phyloP scores from a whole-genome alignment of 2,329 filamentous ascomycete species.

The Mariannaea sp. region DNA sequence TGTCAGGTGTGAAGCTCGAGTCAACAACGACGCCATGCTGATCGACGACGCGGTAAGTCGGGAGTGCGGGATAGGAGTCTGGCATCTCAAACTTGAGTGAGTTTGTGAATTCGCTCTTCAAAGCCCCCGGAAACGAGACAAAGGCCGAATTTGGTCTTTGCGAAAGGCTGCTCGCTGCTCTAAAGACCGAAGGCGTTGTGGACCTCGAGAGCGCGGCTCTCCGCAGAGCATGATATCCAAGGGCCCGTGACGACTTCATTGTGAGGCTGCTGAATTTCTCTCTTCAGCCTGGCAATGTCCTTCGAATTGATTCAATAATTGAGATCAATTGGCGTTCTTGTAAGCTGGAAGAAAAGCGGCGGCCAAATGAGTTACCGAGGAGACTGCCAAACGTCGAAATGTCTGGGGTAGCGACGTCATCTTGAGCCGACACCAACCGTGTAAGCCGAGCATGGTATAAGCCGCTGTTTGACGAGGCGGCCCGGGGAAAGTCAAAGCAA shows the following conservation, averaged over 20 bases:
- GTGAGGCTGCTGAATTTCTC: conserved; percentile 10
- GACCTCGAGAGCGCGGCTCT: conserved; percentile 33
- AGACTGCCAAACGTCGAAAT: conserved; percentile 21
- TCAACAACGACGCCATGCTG: conserved; percentile 87
- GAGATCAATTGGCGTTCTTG: conserved; percentile 17
- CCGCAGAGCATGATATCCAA: conserved; percentile 39
- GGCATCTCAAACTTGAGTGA: conserved; percentile 78
- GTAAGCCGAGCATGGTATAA: conserved; percentile 35
- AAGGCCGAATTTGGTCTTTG: conserved; percentile 60
- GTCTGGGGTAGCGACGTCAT: conserved; percentile 37
- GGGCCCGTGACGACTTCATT: conserved; percentile 43
- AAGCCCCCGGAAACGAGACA: conserved; percentile 86
- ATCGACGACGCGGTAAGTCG: conserved; percentile 90
- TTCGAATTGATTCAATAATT: conserved; percentile 7
- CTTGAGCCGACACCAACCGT: conserved; percentile 42
- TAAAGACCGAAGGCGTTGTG: conserved; percentile 33
- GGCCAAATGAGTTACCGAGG: conserved; percentile 31
- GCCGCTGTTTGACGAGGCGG: conserved; percentile 33
- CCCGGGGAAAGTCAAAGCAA: conserved; percentile 25
- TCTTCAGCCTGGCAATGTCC: conserved; percentile 1
- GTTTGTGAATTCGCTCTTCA: conserved; percentile 91
- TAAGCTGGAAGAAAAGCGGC: conserved; percentile 12
- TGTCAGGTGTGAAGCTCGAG: conserved; percentile 68
- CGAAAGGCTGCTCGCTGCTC: conserved; percentile 56
- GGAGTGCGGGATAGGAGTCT: conserved; percentile 73